Conservation (phyloP, 2,329 filamentous ascomycete species). For the Pseudocercospora eumusae region DNA sequence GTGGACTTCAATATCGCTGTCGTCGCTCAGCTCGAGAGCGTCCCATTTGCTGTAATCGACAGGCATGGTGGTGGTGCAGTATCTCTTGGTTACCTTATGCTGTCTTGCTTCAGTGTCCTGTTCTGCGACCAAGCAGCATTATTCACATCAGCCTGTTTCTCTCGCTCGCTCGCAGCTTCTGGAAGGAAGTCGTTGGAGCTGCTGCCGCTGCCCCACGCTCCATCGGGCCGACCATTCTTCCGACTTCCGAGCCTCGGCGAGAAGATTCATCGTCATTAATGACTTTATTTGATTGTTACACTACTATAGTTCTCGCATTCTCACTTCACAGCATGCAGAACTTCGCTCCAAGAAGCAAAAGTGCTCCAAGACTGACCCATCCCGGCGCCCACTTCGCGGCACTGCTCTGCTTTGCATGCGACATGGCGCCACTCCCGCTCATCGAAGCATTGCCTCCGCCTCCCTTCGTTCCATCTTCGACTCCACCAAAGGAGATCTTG, state of each 20-base stretch:
- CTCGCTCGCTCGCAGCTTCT: constrained; percentile 3
- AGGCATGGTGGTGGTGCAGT: constrained; percentile 46
- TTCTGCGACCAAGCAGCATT: background rate
- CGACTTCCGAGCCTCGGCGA: background rate
- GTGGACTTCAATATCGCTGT: constrained; percentile 97
- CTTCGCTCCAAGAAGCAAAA: constrained; percentile 3
- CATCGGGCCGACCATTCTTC: background rate
- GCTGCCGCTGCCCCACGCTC: background rate
- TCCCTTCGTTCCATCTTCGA: constrained; percentile 8
- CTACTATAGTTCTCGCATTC: background rate
- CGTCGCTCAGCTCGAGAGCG: constrained; percentile 92
- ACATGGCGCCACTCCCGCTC: too few relatives aligned
- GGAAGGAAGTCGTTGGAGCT: background rate
- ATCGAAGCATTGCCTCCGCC: background rate
- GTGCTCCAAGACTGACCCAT: constrained; percentile 1
- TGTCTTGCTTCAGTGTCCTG: background rate
- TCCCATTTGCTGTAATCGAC: constrained; percentile 79
- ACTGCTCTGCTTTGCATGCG: constrained; percentile 12
- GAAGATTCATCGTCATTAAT: too few relatives aligned
- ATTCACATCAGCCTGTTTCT: background rate
- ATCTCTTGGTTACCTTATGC: background rate
- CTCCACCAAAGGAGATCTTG: constrained; percentile 40
- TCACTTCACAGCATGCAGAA: constrained; percentile 13
- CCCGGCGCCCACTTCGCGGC: background rate
- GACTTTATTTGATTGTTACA: too few relatives aligned